Conservation (phyloP, 2,329 filamentous ascomycete species). For the Microsporum canis region DNA sequence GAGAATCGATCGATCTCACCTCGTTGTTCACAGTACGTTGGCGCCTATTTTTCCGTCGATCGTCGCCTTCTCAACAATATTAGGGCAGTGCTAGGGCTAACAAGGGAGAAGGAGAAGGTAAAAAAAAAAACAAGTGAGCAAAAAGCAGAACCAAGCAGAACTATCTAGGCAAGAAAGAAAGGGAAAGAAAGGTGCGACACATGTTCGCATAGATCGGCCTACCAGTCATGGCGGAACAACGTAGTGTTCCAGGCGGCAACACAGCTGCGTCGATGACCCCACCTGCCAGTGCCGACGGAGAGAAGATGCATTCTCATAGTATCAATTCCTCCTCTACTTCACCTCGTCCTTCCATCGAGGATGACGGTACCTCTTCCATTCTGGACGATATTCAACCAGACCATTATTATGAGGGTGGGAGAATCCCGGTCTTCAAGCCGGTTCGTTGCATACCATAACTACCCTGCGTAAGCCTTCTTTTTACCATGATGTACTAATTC, state of each 20-base stretch:
- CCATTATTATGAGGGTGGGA: slow-evolving; percentile 72
- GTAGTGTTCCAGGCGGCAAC: slow-evolving; percentile 9
- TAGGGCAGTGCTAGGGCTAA: background rate
- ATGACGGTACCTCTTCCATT: slow-evolving; percentile 16
- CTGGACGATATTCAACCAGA: slow-evolving; percentile 69
- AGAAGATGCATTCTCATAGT: slow-evolving; percentile 30
- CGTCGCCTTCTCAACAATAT: background rate
- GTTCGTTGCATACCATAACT: slow-evolving; percentile 36
- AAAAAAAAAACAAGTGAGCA: background rate
- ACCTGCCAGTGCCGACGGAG: slow-evolving; percentile 34
- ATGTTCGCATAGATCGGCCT: background rate
- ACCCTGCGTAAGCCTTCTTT: background rate
- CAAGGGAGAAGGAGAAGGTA: background rate
- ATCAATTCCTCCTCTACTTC: slow-evolving; percentile 11
- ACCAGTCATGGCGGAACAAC: slow-evolving; percentile 21
- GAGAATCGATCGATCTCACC: background rate
- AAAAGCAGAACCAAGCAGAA: background rate
- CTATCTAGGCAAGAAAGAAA: background rate
- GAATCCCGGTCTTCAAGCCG: slow-evolving; percentile 86
- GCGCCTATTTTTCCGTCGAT: background rate
- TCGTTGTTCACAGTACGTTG: background rate
- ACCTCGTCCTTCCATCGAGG: slow-evolving; percentile 29
- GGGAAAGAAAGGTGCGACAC: background rate
- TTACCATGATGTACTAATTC: background rate
- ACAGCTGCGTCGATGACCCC: slow-evolving; percentile 32